Conservation (phyloP, 2,329 filamentous ascomycete genomes). For the Aureobasidium sp. region DNA sequence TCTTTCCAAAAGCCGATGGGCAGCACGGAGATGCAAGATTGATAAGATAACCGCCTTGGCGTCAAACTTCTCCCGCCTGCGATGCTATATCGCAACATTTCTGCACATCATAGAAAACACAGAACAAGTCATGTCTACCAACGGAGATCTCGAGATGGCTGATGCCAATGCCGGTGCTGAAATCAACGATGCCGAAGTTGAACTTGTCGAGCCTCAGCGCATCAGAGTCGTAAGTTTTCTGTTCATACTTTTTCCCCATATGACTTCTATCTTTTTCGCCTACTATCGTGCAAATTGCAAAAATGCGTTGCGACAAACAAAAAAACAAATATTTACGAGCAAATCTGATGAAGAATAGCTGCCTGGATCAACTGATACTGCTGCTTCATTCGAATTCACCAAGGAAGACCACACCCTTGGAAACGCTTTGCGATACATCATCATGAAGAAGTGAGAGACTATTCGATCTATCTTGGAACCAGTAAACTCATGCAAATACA, state of each 20-base stretch:
- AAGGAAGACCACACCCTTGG: conserved; percentile 93
- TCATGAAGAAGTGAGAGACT: conserved; percentile 83
- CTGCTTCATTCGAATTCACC: conserved; percentile 90
- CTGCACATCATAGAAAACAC: not conserved
- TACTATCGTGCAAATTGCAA: no score
- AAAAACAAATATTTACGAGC: not conserved
- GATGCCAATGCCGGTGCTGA: conserved; percentile 30
- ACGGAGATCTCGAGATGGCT: conserved; percentile 24
- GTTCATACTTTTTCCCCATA: not conserved
- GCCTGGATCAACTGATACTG: conserved; percentile 72
- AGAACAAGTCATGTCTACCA: conserved; percentile 5
- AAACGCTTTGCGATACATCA: conserved; percentile 86
- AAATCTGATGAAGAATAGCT: conserved; percentile 45
- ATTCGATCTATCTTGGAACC: not conserved
- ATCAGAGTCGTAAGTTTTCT: conserved; percentile 35
- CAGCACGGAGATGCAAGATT: not conserved
- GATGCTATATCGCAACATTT: not conserved
- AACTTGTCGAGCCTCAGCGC: conserved; percentile 32
- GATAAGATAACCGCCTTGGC: conserved; percentile 2
- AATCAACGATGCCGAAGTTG: conserved; percentile 16
- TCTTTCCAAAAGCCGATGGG: not conserved
- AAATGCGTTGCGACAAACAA: not conserved
- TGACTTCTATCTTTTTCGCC: not conserved
- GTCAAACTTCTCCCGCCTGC: conserved; percentile 9
- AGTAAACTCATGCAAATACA: conserved; percentile 30